Evolutionary conservation across 2,329 filamentous ascomycete species (phyloP), one percentile per base, ranked within the genome.

Genomic region (Rutstroemia sydowiana): DNA sequence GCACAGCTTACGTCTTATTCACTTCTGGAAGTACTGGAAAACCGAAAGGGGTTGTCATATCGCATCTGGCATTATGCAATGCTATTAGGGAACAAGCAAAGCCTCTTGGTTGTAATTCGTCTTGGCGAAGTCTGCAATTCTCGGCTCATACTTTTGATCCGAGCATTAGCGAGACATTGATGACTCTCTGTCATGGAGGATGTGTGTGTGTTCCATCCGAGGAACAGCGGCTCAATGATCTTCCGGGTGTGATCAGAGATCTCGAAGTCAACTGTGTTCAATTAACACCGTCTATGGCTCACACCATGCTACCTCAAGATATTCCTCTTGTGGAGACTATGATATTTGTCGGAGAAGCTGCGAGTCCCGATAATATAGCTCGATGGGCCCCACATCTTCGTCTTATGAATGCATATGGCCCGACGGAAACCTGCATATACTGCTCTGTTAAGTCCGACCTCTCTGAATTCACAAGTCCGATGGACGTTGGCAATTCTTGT

Each of bases 361-460:
- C 72, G 64, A 68, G 66, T 18, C 61, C 63, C 39, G 65, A 61
- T 13, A 65, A 70, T 55, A 59, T 70, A 46, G 61, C 61, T 43
- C 20, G 26, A 6, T 73, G 70, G 70, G 68, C 66, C 9, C n/a
- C 55, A 53, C 36, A 60, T 21, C 66, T 62, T 56, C 63, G 69
- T 16, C 62, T 72, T 31, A 57, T 71, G 50, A 71, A 72, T 60
- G 68, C 62, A 1, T 74, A 72, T 55, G 72, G 72, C 0, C 72
- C 72, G 5, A 50, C 41, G 41, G 41, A 43, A 16, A 30, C 20
- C 3, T 26, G 21, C 20, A 43, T 43, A 13, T 43, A 30, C 5
- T 37, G 34, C n/a, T 37, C 34, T 2, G n/a, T 37, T n/a, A 37
- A 37, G 7, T 16, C 10, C 13, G 34, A 37, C 16, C 34, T 37